Percentiles rank a stretch among this genome's conserved stretches.
These are phyloP conservation scores for Ganoderma lucidum DNA, from an alignment of 1,284 basidiomycete species.

Conservation along the genomic window DNA sequence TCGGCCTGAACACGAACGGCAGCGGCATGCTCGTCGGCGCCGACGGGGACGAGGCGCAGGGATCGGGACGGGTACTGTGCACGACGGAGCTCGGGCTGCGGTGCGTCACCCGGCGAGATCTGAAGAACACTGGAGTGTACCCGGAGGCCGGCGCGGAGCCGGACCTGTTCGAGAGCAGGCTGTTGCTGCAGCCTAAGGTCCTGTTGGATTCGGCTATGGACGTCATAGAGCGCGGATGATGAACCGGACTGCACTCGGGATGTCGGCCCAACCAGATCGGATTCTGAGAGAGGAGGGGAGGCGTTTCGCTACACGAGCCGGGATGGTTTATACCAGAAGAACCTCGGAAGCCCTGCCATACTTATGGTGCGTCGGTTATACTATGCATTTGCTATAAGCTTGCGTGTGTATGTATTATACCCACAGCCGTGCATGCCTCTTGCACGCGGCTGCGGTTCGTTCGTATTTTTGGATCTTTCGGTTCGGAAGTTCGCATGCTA, in stretches of 20 bases:
- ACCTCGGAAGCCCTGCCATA: not conserved
- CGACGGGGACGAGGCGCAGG: slow-evolving; percentile 21
- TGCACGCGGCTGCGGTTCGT: slow-evolving; percentile 3
- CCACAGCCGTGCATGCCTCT: not conserved
- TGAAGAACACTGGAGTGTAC: slow-evolving; percentile 30
- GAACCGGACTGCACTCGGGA: not conserved
- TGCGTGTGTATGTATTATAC: not conserved
- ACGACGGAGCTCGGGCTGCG: slow-evolving; percentile 76
- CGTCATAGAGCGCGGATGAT: slow-evolving; percentile 41
- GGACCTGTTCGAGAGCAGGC: slow-evolving; percentile 62
- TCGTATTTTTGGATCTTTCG: not conserved
- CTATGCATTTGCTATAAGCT: not conserved
- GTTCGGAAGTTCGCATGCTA: slow-evolving; percentile 20
- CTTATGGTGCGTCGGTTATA: slow-evolving; percentile 11
- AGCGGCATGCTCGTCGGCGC: slow-evolving; percentile 17
- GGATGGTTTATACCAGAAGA: slow-evolving; percentile 1
- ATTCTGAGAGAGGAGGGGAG: not conserved
- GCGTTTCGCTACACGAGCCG: not conserved
- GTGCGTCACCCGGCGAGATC: slow-evolving; percentile 61
- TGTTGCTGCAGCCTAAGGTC: slow-evolving; percentile 73
- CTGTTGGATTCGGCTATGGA: slow-evolving; percentile 75
- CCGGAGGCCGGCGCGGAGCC: slow-evolving; percentile 37
- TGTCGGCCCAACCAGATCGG: not conserved
- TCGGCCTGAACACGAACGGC: slow-evolving; percentile 39
- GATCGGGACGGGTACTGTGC: slow-evolving; percentile 54